These are phyloP conservation scores for Aspergillus puulaauensis DNA, from an alignment of 2,329 filamentous ascomycete species.

Conservation along the genomic window DNA sequence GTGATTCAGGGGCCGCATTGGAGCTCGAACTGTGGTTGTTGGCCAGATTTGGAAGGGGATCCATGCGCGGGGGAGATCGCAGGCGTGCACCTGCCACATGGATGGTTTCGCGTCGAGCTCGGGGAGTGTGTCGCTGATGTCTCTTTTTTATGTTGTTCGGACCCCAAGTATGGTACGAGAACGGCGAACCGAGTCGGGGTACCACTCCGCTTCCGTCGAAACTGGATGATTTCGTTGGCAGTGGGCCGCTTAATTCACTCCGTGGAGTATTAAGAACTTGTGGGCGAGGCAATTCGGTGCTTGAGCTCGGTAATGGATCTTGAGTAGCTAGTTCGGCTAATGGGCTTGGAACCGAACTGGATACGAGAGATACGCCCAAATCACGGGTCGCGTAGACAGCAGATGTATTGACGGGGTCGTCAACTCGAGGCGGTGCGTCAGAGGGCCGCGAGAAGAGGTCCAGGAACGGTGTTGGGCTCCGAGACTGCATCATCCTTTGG, in stretches of 20 bases:
- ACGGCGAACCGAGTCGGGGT: constrained; percentile 50
- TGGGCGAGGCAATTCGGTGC: constrained; percentile 39
- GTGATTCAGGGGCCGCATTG: constrained; percentile 37
- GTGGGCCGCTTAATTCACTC: constrained; percentile 1
- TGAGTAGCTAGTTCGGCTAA: constrained; percentile 35
- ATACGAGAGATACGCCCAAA: constrained; percentile 45
- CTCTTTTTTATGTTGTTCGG: constrained; percentile 39
- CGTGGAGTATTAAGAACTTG: constrained; percentile 22
- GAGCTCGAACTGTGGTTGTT: constrained; percentile 38
- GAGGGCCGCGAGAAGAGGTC: constrained; percentile 38
- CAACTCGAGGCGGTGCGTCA: constrained; percentile 23
- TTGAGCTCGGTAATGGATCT: constrained; percentile 23
- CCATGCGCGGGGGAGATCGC: constrained; percentile 56
- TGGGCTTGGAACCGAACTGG: constrained; percentile 39
- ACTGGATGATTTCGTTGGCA: constrained; percentile 16
- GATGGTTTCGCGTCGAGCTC: constrained; percentile 43
- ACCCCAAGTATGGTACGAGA: constrained; percentile 51
- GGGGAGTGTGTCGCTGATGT: constrained; percentile 30
- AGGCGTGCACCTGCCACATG: constrained; percentile 45
- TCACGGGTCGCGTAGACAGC: constrained; percentile 44
- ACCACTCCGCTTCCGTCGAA: constrained; percentile 26
- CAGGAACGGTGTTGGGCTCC: constrained; percentile 60
- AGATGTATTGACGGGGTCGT: constrained; percentile 23
- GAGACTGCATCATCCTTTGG: constrained; percentile 59
- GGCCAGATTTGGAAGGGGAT: constrained; percentile 53